Evolutionary conservation across 78 protist species (phyloP), one percentile per base, ranked within the genome.

Genomic region (Tieghemostelium lacteum): DNA sequence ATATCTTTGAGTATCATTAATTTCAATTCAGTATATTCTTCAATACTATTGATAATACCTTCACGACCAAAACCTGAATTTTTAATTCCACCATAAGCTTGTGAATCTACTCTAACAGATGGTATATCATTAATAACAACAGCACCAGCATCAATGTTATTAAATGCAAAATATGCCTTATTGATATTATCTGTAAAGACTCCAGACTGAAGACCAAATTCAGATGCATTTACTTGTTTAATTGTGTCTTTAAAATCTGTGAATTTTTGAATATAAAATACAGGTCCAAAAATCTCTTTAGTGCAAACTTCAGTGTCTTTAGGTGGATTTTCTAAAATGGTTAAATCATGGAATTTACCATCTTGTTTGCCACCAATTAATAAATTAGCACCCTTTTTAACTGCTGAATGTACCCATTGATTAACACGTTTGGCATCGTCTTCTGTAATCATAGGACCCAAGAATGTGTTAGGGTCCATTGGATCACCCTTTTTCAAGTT

Each of bases 141-240:
- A 33, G 95, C 96, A 39, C 97, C 95, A 40, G 65, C 94, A 3
- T 94, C 96, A 17, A 95, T 55, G 8, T 89, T 85, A 8, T 95
- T 65, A 29, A 78, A 95, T 24, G 94, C 93, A 52, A 77, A 92
- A 28, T 74, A 77, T 3, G 94, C 92, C 28, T 70, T 89, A 31
- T 85, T 22, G 70, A 95, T 62, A 42, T 95, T 72, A 22, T 61
- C 57, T 12, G 97, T 95, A 31, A 93, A 95, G 2, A 95, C 69
- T 40, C 97, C 97, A 17, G 97, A 95, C 73, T 95, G 97, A 40
- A 95, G 92, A 8, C 97, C 97, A 85, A 72, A 95, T 63, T 55
- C 58, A 2, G 89, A 36, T 1, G 33, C n/a, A 39, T 95, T 95
- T 40, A 95, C 87, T 36, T 64, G 54, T 17, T 72, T 42, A 36